Evolutionary conservation across 441 rosid genomes (phyloP), one percentile per base, ranked within the genome.

Genomic region (Brassica hybrid): DNA sequence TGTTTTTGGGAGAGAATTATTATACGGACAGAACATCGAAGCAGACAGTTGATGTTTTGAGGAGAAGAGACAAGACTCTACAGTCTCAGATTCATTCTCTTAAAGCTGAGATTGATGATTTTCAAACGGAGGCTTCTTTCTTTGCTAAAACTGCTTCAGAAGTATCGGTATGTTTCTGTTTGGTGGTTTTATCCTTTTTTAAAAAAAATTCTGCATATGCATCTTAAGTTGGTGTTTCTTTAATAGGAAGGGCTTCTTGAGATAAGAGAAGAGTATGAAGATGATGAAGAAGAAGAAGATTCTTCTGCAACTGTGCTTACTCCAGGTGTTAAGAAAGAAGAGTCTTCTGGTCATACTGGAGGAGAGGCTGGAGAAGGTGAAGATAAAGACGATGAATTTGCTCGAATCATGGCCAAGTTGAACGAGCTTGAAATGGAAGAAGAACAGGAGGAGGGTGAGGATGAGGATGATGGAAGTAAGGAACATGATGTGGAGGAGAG

Each of bases 361-460:
- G 71, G 80, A 72, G 84, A 81, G 63, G 73, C 69, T 27, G 72
- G 13, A 48, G 72, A 88, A 82, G 79, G 36, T 71, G 76, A 73
- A 52, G 77, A 76, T 54, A 88, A 85, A 75, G 93, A 87, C 56
- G 93, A 91, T 70, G 97, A 90, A 61, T 95, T 83, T 86, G 88
- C 83, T 41, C 85, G 84, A 25, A 78, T 93, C 17, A 86, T 91
- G 91, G 71, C 97, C 50, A 88, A 88, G 85, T 81, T 95, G 85
- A 93, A 91, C 74, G 97, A 93, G 71, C 98, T 91, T 76, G 98
- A 94, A 86, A 85, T 82, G 78, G 91, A 90, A 79, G 98, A 90
- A 81, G 97, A 89, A 81, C 90, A 81, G 69, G 91, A 81, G 7
- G 89, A 43, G 6, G 14, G 14, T 75, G 93, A 85, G 76, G 83